Evolutionary conservation across 1,284 basidiomycete genomes (phyloP), one percentile per base, ranked within the genome.

Genomic region (Ceratobasidium sp.): DNA sequence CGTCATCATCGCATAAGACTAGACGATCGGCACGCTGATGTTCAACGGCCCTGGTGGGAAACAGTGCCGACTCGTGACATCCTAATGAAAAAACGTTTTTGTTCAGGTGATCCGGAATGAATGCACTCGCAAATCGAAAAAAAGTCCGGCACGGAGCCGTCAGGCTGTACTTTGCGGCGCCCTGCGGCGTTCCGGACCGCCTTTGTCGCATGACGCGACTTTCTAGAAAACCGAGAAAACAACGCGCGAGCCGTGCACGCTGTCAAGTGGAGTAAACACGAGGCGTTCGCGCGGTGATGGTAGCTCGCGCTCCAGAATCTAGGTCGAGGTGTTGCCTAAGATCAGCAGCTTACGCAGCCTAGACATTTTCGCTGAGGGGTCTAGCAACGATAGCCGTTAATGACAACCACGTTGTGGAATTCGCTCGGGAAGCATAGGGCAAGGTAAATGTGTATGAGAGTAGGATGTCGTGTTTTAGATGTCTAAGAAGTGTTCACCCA

Each of bases 221-320:
- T 54, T 54, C 53, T 33, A 54, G 53, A 54, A 54, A 33, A 1
- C 53, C 53, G 53, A 54, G 53, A 54, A 54, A 54, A 54, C 23
- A 54, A 33, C 53, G 25, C 53, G 62, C 48, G 42, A 64, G 63
- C 53, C 7, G 25, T 23, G 21, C 63, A 67, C 38, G 63, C 53
- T 67, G 49, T 23, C 28, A 21, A 30, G 49, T 67, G 63, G 63
- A 44, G 51, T 36, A 12, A 67, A 67, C 63, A 67, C 63, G 63
- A 51, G 63, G 51, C 38, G 33, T 12, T 9, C 49, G 51, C 63
- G 53, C 51, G 63, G 38, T 67, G 49, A 54, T 44, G 58, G 21
- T 40, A 60, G 58, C 12, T 30, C 51, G 51, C 25, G 30, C 51
- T 28, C 49, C 25, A 33, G 30, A 36, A 23, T 33, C 28, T 23